These are phyloP conservation scores for Lobosporangium transversale DNA, from an alignment of 192 early-diverging fungal genomes.

Conservation along the genomic window DNA sequence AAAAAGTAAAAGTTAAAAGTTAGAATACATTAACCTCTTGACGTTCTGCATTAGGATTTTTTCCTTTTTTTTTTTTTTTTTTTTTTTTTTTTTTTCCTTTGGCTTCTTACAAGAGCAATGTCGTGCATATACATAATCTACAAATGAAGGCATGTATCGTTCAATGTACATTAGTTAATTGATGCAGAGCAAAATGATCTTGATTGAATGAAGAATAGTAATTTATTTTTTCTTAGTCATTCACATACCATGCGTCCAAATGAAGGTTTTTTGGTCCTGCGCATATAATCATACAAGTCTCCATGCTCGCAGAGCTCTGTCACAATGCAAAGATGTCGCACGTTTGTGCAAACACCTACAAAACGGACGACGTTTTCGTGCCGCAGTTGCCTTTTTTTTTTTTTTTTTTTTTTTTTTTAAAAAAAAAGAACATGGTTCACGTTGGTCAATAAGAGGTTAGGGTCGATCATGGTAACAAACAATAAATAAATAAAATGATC, in stretches of 20 bases:
- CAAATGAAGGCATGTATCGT: background rate
- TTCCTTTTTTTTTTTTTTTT: no score
- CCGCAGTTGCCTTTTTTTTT: slow-evolving; percentile 72
- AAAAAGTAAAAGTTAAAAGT: background rate
- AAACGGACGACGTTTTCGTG: slow-evolving; percentile 81
- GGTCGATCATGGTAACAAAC: background rate
- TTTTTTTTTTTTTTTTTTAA: no score
- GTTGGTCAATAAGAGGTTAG: no score
- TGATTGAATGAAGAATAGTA: no score
- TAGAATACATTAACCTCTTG: no score
- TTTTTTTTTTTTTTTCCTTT: no score
- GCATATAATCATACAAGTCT: slow-evolving; percentile 80
- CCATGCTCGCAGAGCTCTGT: slow-evolving; percentile 81
- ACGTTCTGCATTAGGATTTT: no score
- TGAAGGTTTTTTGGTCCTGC: slow-evolving; percentile 65
- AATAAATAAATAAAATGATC: background rate
- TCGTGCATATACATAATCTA: slow-evolving; percentile 82
- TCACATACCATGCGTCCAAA: slow-evolving; percentile 66
- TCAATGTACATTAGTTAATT: no score
- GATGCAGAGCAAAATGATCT: background rate
- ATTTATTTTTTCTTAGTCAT: background rate
- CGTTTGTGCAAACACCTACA: slow-evolving; percentile 76
- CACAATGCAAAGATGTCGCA: slow-evolving; percentile 73
- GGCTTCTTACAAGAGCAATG: slow-evolving; percentile 62
- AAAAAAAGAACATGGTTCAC: slow-evolving; percentile 1